Base-by-base conservation (phyloP, 208 protist genomes). In the Trypanosoma rangeli region DNA sequence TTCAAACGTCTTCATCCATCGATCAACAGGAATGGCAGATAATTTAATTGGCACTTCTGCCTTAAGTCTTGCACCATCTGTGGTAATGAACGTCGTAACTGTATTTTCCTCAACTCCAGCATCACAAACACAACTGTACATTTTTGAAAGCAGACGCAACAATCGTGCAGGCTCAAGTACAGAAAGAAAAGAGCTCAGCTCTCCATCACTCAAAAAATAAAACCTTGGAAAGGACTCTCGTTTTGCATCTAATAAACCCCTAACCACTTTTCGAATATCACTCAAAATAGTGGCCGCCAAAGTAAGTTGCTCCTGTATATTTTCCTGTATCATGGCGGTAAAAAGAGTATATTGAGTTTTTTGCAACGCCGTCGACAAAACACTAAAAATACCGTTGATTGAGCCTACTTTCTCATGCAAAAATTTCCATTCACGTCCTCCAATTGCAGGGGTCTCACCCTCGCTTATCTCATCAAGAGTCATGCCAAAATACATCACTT, bases 171-270 rank as follows among this genome's bases (percentile, higher is more conserved):
- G 52, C 48, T 87, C 71, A 31, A 83, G 61, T 39, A 88, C 78
- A 10, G 87, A 90, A 61, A 95, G 77, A 81, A 96, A 87, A 50
- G 70, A 78, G n/a, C 92, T 33, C 49, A 98, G 74, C 73, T 97
- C 85, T 0, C 55, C 72, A 67, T 95, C 89, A 20, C 87, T 93
- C 29, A 98, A 73, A 68, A 99, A 98, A 73, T 93, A 93, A 75
- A 99, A 98, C 55, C 97, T 83, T 15, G 96, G 88, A 77, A 98
- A 98, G 20, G 73, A 65, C 28, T 76, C 70, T 24, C 97, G 84
- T 68, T 97, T 98, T 37, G 86, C 78, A 66, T 98, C 95, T 49
- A 99, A 66, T 65, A 95, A 93, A 46, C 93, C 74, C 28, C 83
- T 82, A 24, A 99, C 73, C 39, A 94, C 72, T 61, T 93, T 90